Evolutionary conservation across 306 rosid species (phyloP).

Genomic region (Lathyrus oleraceus): DNA sequence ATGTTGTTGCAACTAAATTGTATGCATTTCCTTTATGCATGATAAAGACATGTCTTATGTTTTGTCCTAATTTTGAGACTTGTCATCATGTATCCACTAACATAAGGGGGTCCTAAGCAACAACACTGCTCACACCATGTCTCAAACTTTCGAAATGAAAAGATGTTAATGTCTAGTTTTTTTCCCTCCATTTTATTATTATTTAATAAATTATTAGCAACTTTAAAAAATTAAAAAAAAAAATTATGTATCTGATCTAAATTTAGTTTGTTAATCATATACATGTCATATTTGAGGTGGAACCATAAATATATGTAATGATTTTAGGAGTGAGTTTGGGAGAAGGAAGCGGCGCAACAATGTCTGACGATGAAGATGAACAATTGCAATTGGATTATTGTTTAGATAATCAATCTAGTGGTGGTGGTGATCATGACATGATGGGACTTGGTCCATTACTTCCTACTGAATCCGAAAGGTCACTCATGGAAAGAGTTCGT

Average conservation of each 20-base stretch:
- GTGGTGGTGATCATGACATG: slow-evolving; percentile 68
- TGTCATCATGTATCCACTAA: slow-evolving; percentile 26
- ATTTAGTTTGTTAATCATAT: too few species aligned
- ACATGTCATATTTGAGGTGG: background rate
- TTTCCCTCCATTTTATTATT: background rate
- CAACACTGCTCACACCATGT: slow-evolving; percentile 21
- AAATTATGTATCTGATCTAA: too few species aligned
- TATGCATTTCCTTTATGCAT: slow-evolving; percentile 26
- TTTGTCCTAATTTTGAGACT: slow-evolving; percentile 26
- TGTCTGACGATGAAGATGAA: slow-evolving; percentile 98
- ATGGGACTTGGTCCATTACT: slow-evolving; percentile 85
- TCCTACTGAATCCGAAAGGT: slow-evolving; percentile 95
- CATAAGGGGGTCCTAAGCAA: slow-evolving; percentile 12
- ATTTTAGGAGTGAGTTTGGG: slow-evolving; percentile 78
- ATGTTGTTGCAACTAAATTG: slow-evolving; percentile 32
- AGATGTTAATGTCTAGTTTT: background rate
- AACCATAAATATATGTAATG: too few species aligned
- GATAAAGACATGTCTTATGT: slow-evolving; percentile 33
- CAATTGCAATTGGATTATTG: slow-evolving; percentile 68
- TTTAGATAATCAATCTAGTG: slow-evolving; percentile 67
- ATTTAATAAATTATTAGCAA: too few species aligned
- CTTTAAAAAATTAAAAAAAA: too few species aligned
- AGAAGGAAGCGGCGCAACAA: slow-evolving; percentile 92
- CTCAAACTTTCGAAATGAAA: background rate
- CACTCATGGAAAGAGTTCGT: slow-evolving; percentile 95